Conservation (phyloP, 176 grass and related monocot genomes). For the Tillandsia leiboldiana region DNA sequence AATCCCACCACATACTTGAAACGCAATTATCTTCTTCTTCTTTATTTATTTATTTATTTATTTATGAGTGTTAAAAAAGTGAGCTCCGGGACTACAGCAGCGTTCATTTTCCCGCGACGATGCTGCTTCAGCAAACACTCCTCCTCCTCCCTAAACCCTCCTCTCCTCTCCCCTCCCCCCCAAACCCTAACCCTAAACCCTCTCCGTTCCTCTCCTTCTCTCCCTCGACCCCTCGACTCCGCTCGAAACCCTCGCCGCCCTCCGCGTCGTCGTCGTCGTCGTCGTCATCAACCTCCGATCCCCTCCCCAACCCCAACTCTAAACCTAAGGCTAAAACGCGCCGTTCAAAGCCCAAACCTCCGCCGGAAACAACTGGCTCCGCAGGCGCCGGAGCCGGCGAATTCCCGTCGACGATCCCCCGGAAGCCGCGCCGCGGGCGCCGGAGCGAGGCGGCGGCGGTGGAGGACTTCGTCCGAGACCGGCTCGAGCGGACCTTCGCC, state of each 20-base stretch:
- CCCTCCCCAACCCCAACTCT: not conserved
- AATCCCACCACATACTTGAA: too few relatives aligned
- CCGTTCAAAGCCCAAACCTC: not conserved
- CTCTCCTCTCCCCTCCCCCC: not conserved
- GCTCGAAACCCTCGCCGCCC: not conserved
- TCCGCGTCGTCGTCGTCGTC: not conserved
- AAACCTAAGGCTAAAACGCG: conserved; percentile 1
- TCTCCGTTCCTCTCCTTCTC: not conserved
- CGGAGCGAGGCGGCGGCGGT: conserved; percentile 45
- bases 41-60: too few relatives aligned
- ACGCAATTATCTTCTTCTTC: too few relatives aligned
- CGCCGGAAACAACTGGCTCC: not conserved
- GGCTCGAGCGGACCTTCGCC: conserved; percentile 65
- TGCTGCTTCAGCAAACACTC: not conserved
- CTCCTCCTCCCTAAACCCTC: conserved; percentile 3
- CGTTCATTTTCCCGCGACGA: not conserved
- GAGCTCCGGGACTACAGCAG: too few relatives aligned
- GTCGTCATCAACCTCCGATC: not conserved
- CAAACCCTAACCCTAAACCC: not conserved
- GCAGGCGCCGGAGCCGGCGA: conserved; percentile 1
- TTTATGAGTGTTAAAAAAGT: too few relatives aligned
- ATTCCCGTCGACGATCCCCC: conserved; percentile 30
- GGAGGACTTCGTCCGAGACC: conserved; percentile 67
- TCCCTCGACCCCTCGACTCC: not conserved
- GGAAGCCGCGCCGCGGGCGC: conserved; percentile 41